A percentile compares a stretch with the other conserved stretches of the same genome.
Evolutionary conservation across 257 asterid species (phyloP).

Genomic region (Fraxinus cuspidata): DNA sequence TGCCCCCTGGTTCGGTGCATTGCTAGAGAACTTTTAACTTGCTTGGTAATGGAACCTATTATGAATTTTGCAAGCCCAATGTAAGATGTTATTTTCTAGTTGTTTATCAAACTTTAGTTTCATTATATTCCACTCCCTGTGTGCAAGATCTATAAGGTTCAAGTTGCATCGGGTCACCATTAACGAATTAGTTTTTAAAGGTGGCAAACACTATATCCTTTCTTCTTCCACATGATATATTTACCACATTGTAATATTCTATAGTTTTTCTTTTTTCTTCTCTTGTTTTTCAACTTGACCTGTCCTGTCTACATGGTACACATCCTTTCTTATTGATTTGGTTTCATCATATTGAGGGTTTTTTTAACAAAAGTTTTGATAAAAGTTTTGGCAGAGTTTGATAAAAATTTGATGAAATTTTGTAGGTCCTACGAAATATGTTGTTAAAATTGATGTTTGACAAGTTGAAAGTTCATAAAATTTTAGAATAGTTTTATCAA

Average conservation of each 20-base stretch:
- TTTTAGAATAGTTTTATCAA: too few species aligned
- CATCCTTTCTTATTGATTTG: not conserved
- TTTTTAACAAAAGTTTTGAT: too few species aligned
- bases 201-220: not conserved
- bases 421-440: too few species aligned
- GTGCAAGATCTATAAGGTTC: slow-evolving; percentile 22
- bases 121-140: not conserved
- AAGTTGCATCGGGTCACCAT: slow-evolving; percentile 5
- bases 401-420: too few species aligned
- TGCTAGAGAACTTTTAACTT: slow-evolving; percentile 90
- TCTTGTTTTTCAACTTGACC: not conserved
- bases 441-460: too few species aligned
- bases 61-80: slow-evolving; percentile 88
- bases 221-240: not conserved
- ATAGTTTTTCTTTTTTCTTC: not conserved
- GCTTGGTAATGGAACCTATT: slow-evolving; percentile 91
- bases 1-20: slow-evolving; percentile 90
- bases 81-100: slow-evolving; percentile 54
- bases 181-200: not conserved
- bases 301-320: not conserved
- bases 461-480: too few species aligned
- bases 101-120: slow-evolving; percentile 4
- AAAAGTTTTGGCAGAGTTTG: too few species aligned
- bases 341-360: not conserved
- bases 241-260: not conserved